Evolutionary conservation across 2,329 filamentous ascomycete species (phyloP).

Genomic region (Colletotrichum liriopes): DNA sequence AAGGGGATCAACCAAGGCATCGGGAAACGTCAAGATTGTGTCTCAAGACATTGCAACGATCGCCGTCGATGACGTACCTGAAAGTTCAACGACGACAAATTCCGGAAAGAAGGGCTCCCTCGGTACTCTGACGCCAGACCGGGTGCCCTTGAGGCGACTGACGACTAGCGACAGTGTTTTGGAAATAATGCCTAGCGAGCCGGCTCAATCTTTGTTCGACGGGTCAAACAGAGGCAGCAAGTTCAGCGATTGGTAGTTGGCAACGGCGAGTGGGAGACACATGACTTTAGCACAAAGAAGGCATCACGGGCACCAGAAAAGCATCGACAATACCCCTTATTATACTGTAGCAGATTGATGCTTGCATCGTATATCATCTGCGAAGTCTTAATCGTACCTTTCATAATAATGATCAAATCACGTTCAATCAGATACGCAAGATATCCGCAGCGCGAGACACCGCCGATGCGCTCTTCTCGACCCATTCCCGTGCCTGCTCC

Average conservation of each 20-base stretch:
- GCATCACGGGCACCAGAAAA: background rate
- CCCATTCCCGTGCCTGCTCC: slow-evolving; percentile 22
- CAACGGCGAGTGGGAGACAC: background rate
- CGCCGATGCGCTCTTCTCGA: slow-evolving; percentile 30
- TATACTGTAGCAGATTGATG: background rate
- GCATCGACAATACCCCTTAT: slow-evolving; percentile 11
- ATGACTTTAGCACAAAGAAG: background rate
- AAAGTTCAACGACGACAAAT: background rate
- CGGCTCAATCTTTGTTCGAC: background rate
- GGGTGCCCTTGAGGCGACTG: slow-evolving; percentile 12
- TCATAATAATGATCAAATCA: background rate
- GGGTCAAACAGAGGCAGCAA: slow-evolving; percentile 15
- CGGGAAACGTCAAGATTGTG: slow-evolving; percentile 36
- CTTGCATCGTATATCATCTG: background rate
- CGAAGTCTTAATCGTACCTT: background rate
- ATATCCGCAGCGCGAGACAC: slow-evolving; percentile 28
- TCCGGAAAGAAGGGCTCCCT: slow-evolving; percentile 46
- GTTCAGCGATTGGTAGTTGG: slow-evolving; percentile 1
- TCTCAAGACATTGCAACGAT: slow-evolving; percentile 33
- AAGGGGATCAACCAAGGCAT: slow-evolving; percentile 21
- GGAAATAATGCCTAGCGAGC: slow-evolving; percentile 6
- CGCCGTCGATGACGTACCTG: slow-evolving; percentile 4
- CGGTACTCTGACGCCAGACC: slow-evolving; percentile 46
- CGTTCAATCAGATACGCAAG: background rate
- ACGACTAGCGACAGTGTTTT: slow-evolving; percentile 26